phyloP scores from a whole-genome alignment of 1,139 yeast genomes.

The Tardiomyces digboiensis region DNA sequence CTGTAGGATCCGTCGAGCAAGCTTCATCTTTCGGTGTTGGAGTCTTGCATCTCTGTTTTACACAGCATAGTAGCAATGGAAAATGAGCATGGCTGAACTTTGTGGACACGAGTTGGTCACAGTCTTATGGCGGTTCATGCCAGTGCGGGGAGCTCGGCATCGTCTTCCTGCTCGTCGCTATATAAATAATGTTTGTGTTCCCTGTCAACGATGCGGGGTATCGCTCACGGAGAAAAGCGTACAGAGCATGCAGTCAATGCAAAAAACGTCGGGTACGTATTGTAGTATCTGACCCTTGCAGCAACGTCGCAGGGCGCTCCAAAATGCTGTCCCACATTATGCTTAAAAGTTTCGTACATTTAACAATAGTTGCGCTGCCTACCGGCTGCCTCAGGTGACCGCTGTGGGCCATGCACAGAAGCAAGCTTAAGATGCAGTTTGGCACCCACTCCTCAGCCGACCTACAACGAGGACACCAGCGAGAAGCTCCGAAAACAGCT shows the following conservation, averaged over 20 bases:
- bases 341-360: background rate
- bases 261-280: slow-evolving; percentile 22
- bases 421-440: slow-evolving; percentile 1
- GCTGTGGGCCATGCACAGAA: slow-evolving; percentile 6
- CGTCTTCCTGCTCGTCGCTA: background rate
- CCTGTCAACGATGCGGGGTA: slow-evolving; percentile 40
- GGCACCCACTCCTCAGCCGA: slow-evolving; percentile 6
- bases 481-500: background rate
- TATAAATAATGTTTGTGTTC: slow-evolving; percentile 32
- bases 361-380: slow-evolving; percentile 5
- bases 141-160: too few species aligned
- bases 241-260: slow-evolving; percentile 36
- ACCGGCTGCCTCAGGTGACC: slow-evolving; percentile 5
- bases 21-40: too few species aligned
- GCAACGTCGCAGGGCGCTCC: background rate
- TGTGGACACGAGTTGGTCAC: too few species aligned
- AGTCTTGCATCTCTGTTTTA: too few species aligned
- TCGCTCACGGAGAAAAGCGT: slow-evolving; percentile 37
- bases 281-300: background rate
- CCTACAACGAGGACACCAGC: slow-evolving; percentile 4
- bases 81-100: too few species aligned
- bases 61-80: too few species aligned
- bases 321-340: background rate
- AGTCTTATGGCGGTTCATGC: too few species aligned
- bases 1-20: too few species aligned